These are phyloP conservation scores for Secale cereale DNA, from an alignment of 176 grass and related monocot species.

Conservation along the genomic window DNA sequence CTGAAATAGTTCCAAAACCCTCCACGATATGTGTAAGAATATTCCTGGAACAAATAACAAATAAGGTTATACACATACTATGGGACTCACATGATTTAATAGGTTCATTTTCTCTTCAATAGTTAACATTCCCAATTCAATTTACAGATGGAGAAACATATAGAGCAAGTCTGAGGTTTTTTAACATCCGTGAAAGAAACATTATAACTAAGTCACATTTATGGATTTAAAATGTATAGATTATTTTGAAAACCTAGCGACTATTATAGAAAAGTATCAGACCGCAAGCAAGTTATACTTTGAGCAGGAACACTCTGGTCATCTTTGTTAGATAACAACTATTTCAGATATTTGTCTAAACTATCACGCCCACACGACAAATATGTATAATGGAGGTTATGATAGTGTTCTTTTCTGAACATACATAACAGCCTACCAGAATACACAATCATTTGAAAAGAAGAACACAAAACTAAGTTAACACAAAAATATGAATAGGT, in stretches of 20 bases:
- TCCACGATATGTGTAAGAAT: conserved; percentile 74
- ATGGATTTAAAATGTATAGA: background rate
- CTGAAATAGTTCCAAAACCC: conserved; percentile 99
- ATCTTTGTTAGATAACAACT: background rate
- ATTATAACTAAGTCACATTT: background rate
- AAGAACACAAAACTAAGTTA: background rate
- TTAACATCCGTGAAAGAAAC: background rate
- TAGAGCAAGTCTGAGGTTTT: background rate
- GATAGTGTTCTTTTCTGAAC: background rate
- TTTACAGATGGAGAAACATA: background rate
- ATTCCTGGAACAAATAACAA: conserved; percentile 50
- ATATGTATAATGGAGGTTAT: background rate
- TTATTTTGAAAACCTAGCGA: background rate
- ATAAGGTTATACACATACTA: conserved; percentile 17
- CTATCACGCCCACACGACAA: background rate
- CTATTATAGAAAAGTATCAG: background rate
- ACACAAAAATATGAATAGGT: background rate
- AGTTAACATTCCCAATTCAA: background rate
- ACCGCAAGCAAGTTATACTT: background rate
- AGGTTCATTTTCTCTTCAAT: background rate
- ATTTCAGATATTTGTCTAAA: background rate
- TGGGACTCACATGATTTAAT: background rate
- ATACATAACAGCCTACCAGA: background rate
- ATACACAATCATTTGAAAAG: background rate
- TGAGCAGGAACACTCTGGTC: background rate